phyloP scores from a whole-genome alignment of 768 basidiomycete genomes.

The Amanita pseudoporphyria region DNA sequence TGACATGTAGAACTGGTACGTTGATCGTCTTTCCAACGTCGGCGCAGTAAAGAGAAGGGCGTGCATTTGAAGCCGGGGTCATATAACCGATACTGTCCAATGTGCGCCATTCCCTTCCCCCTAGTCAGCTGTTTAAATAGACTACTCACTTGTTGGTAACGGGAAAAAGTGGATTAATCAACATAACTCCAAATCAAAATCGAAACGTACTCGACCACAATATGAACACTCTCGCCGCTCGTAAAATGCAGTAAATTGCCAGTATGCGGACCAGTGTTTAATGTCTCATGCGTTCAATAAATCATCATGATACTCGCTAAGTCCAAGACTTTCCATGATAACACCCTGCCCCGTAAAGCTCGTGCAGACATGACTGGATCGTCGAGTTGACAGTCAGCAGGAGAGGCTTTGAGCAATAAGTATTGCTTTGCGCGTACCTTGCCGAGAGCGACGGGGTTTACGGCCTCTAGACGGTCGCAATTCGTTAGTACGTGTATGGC shows the following conservation, averaged over 20 bases:
- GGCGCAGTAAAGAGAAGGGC: slow-evolving; percentile 83
- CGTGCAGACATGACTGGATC: slow-evolving; percentile 77
- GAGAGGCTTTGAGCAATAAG: slow-evolving; percentile 59
- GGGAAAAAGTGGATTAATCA: not conserved
- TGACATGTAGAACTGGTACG: slow-evolving; percentile 83
- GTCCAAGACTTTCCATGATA: too few relatives aligned
- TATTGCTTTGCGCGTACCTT: slow-evolving; percentile 90
- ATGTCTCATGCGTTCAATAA: not conserved
- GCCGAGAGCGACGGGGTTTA: slow-evolving; percentile 80
- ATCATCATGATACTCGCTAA: not conserved
- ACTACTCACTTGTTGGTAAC: slow-evolving; percentile 47
- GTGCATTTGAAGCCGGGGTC: slow-evolving; percentile 74
- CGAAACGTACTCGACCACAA: slow-evolving; percentile 76
- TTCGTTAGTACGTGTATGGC: not conserved
- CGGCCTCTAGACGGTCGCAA: slow-evolving; percentile 50
- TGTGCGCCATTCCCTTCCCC: not conserved
- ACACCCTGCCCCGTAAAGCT: slow-evolving; percentile 87
- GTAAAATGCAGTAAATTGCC: slow-evolving; percentile 88
- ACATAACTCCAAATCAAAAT: not conserved
- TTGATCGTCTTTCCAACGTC: slow-evolving; percentile 88
- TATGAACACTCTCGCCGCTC: slow-evolving; percentile 81
- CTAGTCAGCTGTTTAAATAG: not conserved
- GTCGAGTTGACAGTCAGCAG: slow-evolving; percentile 43
- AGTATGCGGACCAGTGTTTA: slow-evolving; percentile 15
- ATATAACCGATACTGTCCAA: slow-evolving; percentile 77